These are phyloP conservation scores for Solanum aculeatissimum DNA, from an alignment of 305 asterid species.

Conservation along the genomic window DNA sequence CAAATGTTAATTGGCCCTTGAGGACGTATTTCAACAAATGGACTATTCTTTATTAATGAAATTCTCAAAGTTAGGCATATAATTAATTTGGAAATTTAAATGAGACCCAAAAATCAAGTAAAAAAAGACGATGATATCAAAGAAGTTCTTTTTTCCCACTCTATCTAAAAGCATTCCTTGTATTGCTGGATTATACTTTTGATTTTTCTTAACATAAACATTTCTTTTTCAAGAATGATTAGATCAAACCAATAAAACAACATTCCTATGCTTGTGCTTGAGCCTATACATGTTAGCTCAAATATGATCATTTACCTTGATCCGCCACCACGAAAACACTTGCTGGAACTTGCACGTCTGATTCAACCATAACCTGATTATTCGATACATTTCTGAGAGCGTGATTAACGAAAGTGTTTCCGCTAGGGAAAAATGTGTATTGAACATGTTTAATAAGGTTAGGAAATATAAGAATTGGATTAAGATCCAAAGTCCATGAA, in stretches of 20 bases:
- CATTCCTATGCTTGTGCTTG: neutral
- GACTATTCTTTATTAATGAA: neutral
- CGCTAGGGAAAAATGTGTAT: conserved; percentile 43
- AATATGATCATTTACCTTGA: conserved; percentile 34
- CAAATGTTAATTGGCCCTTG: neutral
- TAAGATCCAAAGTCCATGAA: conserved; percentile 64
- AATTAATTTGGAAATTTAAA: no score
- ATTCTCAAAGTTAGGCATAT: neutral
- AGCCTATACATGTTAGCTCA: neutral
- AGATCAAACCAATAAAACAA: neutral
- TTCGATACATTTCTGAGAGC: conserved; percentile 46
- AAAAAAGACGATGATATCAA: neutral
- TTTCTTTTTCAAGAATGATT: neutral
- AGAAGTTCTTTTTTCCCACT: neutral
- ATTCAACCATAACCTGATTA: conserved; percentile 48
- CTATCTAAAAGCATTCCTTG: neutral
- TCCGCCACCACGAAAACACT: conserved; percentile 47
- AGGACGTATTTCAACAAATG: neutral
- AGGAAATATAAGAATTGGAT: conserved; percentile 56
- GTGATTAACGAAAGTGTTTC: conserved; percentile 36
- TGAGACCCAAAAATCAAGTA: neutral
- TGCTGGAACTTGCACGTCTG: conserved; percentile 39
- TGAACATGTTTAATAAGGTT: conserved; percentile 44
- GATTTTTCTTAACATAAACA: neutral
- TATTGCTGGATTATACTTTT: neutral